A percentile compares a stretch with the other conserved stretches of the same genome.
Evolutionary conservation across 2,329 filamentous ascomycete species (phyloP).

Genomic region (Ceratocystis cacaofunesta): DNA sequence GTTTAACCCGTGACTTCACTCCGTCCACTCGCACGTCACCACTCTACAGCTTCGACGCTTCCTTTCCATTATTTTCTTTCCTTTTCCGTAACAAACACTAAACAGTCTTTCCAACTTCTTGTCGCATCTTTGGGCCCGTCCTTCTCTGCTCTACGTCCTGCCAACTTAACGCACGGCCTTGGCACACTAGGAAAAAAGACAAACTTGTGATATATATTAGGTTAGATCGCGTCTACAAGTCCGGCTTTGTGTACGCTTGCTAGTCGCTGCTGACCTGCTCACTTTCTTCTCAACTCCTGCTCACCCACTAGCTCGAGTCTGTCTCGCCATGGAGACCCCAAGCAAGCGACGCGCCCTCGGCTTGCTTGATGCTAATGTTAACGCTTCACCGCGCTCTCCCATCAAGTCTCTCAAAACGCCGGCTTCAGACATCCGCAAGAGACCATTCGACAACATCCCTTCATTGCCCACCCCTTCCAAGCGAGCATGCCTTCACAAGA

Average conservation of each 20-base stretch:
- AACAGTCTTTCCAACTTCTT: not conserved
- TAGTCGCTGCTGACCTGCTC: not conserved
- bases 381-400: slow-evolving; percentile 13
- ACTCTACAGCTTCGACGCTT: not conserved
- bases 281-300: not conserved
- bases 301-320: not conserved
- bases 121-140: not conserved
- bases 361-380: slow-evolving; percentile 16
- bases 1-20: no score
- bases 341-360: slow-evolving; percentile 17
- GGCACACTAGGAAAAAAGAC: no score
- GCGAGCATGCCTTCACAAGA: not conserved
- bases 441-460: slow-evolving; percentile 9
- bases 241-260: no score
- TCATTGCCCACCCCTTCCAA: slow-evolving; percentile 9
- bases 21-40: not conserved
- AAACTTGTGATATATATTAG: no score
- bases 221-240: not conserved
- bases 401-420: slow-evolving; percentile 14
- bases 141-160: no score
- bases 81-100: not conserved
- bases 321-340: slow-evolving; percentile 14
- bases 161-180: no score
- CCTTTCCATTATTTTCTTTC: not conserved
- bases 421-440: slow-evolving; percentile 6